Base-by-base conservation (phyloP, 306 rosid species). In the Sicyos baderoa region DNA sequence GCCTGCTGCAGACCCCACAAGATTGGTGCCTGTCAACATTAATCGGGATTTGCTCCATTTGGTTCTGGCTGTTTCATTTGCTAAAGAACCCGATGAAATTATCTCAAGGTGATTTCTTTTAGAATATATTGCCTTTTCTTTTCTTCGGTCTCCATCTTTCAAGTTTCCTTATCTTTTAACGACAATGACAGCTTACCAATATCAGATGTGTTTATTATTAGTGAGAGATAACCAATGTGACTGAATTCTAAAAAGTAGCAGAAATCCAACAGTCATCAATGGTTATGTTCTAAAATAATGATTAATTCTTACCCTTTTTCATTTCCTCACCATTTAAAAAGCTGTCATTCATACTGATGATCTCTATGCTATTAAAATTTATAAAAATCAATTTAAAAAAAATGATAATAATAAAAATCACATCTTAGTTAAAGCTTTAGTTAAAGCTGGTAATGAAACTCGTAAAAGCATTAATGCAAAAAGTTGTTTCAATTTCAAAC, bases 1-100 rank as follows among this genome's bases (percentile, higher is more conserved):
- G 79, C 99, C 99, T 65, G 88, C 91, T 3, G 96, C 96, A 37
- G 97, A 90, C 65, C 97, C 99, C 47, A 90, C 91, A 23, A 83
- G 97, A 80, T 80, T 90, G 66, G 96, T 85, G 47, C 90, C 88
- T 69, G 95, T 88, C 55, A 88, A 83, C 74, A 84, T 88, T 65
- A 86, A 81, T 79, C 85, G 78, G 68, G 99, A 93, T 80, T 82
- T 93, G 83, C 94, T 90, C 57, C 94, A 85, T 62, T 16, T 75
- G 15, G 89, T 93, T 69, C 96, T 93, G 16, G 97, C 97, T 59
- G 88, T 93, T 74, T 93, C 97, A 72, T 90, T 79, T 75, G 99
- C 97, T 40, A 86, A 85, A 79, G 96, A 86, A 77, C 95, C 95
- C 37, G 99, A 93, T 52, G 87, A 93, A 83, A 88, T 93, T 54